Base-by-base conservation (phyloP, 306 rosid genomes). In the Lathyrus oleraceus region DNA sequence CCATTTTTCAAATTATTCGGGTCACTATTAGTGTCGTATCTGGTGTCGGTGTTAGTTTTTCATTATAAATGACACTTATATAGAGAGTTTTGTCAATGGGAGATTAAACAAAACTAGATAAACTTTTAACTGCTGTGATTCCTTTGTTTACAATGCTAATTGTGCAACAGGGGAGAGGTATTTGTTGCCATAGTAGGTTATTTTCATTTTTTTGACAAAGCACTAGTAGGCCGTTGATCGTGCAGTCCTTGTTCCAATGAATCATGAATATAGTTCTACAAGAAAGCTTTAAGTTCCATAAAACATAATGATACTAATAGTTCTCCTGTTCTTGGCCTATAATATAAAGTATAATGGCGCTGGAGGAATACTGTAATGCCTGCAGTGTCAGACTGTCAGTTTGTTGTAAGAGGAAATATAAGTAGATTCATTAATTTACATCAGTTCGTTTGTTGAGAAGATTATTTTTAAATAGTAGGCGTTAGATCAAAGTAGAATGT, bases 141-240 rank as follows among this genome's bases (percentile, higher is more conserved):
- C 63, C 44, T 10, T 69, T 76, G 66, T 17, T 61, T 19, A 16
- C 25, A 38, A 42, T 51, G 54, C 21, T 21, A 67, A 36, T 65
- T 61, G 60, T 27, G 61, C 17, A 66, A 38, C 16, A 23, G 1
- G 25, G 25, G 67, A 39, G 65, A 49, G 75, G 61, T 28, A 8
- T 67, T 57, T 39, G 64, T 14, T 65, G 45, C 27, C 47, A 53
- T 5, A 21, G n/a, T 21, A 53, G 60, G 28, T 8, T 10, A 30
- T 53, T 52, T 52, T 52, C 4, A 14, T 20, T 10, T 3, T 51
- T 4, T 20, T 49, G 30, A 10, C 6, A 14, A 52, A 52, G 32
- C n/a, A 20, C 42, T 66, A 48, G 23, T 49, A 67, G 61, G 61
- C 27, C 35, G 25, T 35, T 32, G 27, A 11, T 67, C 20, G 16